phyloP scores from a whole-genome alignment of 345 rosid species.

The Lepidium africanum region DNA sequence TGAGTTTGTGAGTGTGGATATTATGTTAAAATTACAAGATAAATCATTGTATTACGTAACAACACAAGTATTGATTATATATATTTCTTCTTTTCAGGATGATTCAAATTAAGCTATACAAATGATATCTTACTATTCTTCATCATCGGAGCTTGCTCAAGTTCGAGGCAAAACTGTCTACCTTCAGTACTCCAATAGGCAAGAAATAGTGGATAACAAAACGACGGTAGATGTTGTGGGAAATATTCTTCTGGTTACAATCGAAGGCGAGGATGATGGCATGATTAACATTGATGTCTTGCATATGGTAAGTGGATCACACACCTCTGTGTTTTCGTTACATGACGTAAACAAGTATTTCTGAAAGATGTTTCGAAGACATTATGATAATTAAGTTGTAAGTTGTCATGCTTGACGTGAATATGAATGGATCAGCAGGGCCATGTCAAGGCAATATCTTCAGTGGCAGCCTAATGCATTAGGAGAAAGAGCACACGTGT shows the following conservation, averaged over 20 bases:
- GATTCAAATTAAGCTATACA: constrained; percentile 97
- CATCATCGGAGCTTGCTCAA: constrained; percentile 98
- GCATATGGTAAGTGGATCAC: constrained; percentile 71
- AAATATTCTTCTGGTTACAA: constrained; percentile 82
- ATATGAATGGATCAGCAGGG: constrained; percentile 99
- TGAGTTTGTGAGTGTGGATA: constrained; percentile 68
- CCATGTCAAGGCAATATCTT: constrained; percentile 95
- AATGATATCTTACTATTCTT: constrained; percentile 92
- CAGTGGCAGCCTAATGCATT: constrained; percentile 99
- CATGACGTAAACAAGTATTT: constrained; percentile 31
- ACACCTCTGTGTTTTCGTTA: constrained; percentile 18
- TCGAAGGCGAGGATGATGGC: constrained; percentile 94
- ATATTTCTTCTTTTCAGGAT: constrained; percentile 38
- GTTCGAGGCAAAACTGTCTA: constrained; percentile 99
- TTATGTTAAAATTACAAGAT: neutral
- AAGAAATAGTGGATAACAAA: constrained; percentile 95
- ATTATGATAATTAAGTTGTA: constrained; percentile 59
- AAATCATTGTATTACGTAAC: neutral
- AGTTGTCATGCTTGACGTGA: constrained; percentile 82
- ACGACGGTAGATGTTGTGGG: constrained; percentile 98
- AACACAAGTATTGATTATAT: neutral
- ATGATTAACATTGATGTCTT: constrained; percentile 96
- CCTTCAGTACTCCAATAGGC: constrained; percentile 95
- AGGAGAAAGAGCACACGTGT: constrained; percentile 97
- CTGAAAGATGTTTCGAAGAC: constrained; percentile 31